These are phyloP conservation scores for Diversispora epigaea DNA, from an alignment of 192 early-diverging fungal species.

Conservation along the genomic window DNA sequence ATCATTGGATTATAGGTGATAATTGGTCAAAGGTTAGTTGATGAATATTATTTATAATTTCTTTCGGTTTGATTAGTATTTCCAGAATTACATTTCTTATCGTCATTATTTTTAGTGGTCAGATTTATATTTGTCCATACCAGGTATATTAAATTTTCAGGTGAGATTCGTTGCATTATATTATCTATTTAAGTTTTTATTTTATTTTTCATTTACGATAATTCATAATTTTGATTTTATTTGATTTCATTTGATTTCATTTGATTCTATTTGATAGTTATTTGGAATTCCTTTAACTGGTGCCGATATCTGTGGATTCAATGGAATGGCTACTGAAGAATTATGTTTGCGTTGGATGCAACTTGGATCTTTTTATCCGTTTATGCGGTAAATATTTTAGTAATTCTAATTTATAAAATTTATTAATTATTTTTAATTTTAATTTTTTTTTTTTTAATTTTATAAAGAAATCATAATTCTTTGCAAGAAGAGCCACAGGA, in stretches of 20 bases:
- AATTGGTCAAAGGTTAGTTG: conserved; percentile 42
- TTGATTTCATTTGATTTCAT: no score
- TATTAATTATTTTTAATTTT: neutral
- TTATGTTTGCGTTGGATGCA: conserved; percentile 68
- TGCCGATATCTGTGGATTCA: conserved; percentile 73
- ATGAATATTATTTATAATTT: neutral
- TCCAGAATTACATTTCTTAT: neutral
- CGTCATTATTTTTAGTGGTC: conserved; percentile 39
- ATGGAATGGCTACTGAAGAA: conserved; percentile 55
- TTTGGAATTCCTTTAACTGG: conserved; percentile 73
- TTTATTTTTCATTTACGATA: neutral
- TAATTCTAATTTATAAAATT: neutral
- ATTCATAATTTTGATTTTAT: neutral
- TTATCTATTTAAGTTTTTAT: neutral
- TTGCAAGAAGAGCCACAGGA: conserved; percentile 54
- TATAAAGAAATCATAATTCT: conserved; percentile 59
- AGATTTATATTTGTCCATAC: conserved; percentile 60
- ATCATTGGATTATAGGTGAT: conserved; percentile 43
- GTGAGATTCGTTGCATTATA: neutral
- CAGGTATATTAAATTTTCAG: conserved; percentile 63
- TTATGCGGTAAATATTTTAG: conserved; percentile 26
- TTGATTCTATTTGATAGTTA: no score
- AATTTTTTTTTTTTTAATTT: neutral
- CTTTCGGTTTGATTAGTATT: neutral
- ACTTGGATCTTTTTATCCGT: conserved; percentile 66